phyloP scores from a whole-genome alignment of 2,329 filamentous ascomycete species.

The Fusarium virguliforme region DNA sequence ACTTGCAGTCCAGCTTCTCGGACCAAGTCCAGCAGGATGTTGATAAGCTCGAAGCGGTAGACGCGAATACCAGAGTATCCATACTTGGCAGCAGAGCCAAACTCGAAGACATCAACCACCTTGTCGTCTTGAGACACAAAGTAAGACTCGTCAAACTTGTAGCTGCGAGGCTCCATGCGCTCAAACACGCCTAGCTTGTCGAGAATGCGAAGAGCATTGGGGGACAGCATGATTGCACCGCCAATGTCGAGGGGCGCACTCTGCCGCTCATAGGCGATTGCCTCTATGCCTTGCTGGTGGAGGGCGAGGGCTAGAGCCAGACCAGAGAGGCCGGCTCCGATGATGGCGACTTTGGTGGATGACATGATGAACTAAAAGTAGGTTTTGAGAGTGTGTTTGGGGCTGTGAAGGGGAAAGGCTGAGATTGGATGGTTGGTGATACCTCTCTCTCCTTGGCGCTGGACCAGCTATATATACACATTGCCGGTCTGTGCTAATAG shows the following conservation, averaged over 20 bases:
- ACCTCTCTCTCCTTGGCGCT: too few relatives aligned
- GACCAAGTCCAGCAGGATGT: slow-evolving; percentile 62
- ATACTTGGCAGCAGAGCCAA: slow-evolving; percentile 65
- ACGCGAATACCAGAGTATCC: slow-evolving; percentile 70
- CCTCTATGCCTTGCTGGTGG: slow-evolving; percentile 65
- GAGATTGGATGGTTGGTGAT: background rate
- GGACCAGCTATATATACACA: slow-evolving; percentile 27
- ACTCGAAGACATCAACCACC: slow-evolving; percentile 61
- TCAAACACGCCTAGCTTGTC: slow-evolving; percentile 66
- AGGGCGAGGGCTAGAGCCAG: slow-evolving; percentile 70
- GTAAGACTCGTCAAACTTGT: slow-evolving; percentile 67
- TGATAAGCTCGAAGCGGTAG: slow-evolving; percentile 68
- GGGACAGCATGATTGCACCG: slow-evolving; percentile 73
- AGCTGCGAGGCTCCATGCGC: slow-evolving; percentile 62
- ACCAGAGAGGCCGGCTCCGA: slow-evolving; percentile 62
- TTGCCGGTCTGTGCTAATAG: accelerated
- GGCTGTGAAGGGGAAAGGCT: background rate
- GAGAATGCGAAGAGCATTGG: slow-evolving; percentile 71
- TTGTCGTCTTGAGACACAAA: slow-evolving; percentile 59
- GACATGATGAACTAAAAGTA: slow-evolving; percentile 25
- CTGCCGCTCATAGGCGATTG: slow-evolving; percentile 68
- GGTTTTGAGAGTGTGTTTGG: background rate
- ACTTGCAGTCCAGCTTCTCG: slow-evolving; percentile 60
- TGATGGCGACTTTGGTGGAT: slow-evolving; percentile 49
- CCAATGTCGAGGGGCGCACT: slow-evolving; percentile 63